phyloP scores from a whole-genome alignment of 495 filamentous ascomycete species.

The Alectoria sarmentosa region DNA sequence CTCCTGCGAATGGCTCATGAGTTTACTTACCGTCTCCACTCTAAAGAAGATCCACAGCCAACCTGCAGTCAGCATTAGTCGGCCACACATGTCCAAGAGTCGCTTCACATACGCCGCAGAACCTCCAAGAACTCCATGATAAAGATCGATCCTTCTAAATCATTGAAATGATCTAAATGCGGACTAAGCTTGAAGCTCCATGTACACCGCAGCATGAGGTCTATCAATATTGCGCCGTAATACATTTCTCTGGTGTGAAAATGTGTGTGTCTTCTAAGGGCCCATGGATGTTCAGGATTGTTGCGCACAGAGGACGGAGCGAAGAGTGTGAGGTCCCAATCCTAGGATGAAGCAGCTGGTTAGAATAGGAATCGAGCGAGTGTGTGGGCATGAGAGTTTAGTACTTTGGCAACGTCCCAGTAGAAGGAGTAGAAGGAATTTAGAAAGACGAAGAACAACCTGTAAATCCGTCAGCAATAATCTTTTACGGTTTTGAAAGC shows the following conservation, averaged over 20 bases:
- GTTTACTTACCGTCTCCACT: constrained; percentile 66
- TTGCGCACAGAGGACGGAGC: constrained; percentile 40
- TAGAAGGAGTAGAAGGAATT: constrained; percentile 94
- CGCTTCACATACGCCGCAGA: constrained; percentile 45
- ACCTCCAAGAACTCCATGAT: constrained; percentile 82
- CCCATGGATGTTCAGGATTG: constrained; percentile 61
- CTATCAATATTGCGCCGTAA: constrained; percentile 71
- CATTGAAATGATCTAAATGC: constrained; percentile 70
- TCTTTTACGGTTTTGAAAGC: not conserved
- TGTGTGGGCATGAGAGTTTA: not conserved
- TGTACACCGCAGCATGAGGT: constrained; percentile 76
- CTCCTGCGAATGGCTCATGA: not conserved
- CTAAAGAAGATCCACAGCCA: constrained; percentile 98
- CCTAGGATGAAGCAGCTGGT: constrained; percentile 30
- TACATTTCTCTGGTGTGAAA: constrained; percentile 66
- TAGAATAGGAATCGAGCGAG: not conserved
- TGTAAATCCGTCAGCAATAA: constrained; percentile 23
- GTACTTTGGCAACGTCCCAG: constrained; percentile 78
- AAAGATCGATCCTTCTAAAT: constrained; percentile 81
- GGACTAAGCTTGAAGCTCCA: constrained; percentile 83
- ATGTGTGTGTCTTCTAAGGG: constrained; percentile 63
- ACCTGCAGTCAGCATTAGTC: not conserved
- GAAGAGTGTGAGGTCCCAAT: constrained; percentile 94
- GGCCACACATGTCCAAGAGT: not conserved
- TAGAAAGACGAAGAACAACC: constrained; percentile 56